Base-by-base conservation (phyloP, 2,329 filamentous ascomycete species). In the Alternaria triticina region DNA sequence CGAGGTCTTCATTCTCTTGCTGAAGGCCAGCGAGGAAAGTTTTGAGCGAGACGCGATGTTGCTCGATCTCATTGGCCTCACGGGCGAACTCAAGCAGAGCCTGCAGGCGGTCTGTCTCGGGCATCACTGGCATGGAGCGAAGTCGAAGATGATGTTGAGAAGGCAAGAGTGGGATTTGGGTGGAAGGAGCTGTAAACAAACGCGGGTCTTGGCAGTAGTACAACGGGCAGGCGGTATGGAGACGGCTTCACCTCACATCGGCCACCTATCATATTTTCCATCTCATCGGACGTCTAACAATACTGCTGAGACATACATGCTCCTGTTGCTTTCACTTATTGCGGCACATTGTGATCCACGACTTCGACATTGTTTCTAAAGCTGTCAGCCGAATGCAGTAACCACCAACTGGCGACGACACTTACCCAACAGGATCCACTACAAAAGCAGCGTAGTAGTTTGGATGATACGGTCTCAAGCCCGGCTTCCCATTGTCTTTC, bases 371-470 rank as follows among this genome's bases (percentile, higher is more conserved):
- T 73, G 56, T 73, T 73, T 13, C 69, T 73, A 46, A 4, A 27
- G 3, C 23, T 6, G 15, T 57, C 36, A 12, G 43, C 66, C 22
- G 59, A 61, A 54, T 56, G 7, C 22, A 33, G 27, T 13, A 40
- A 40, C 13, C 17, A 23, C 6, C 4, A 50, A 22, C n/a, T 47
- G 20, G 8, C 10, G 12, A 47, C 15, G 10, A 40, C 45, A 64
- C 68, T 68, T 50, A 75, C 72, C 71, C 71, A 13, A 72, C 47
- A 47, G 73, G 73, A 67, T 77, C 74, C 15, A 70, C 25, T 10
- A 75, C 68, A 58, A 76, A 76, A 10, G 68, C 73, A 9, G 62
- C 70, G 65, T 74, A 76, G 62, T 76, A 77, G 36, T 74, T 70
- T 25, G 70, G 57, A 63, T 70, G 67, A 59, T 75, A 75, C 45